Evolutionary conservation across 345 rosid species (phyloP), one percentile per base, ranked within the genome.

Genomic region (Hibiscus tridactylites): DNA sequence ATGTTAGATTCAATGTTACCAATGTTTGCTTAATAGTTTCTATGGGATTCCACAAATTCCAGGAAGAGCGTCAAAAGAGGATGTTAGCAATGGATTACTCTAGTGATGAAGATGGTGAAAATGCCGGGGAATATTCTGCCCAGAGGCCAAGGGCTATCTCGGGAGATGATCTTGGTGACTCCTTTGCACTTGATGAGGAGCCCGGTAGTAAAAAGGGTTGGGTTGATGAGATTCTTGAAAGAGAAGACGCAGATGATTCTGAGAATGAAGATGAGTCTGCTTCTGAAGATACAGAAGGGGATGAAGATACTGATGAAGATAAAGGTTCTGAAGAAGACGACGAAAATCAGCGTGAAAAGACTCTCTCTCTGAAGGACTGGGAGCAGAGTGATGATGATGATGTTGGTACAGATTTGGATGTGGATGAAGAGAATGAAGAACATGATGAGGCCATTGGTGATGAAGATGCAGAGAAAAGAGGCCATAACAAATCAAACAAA

Each of bases 91-190:
- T 75, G 67, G 91, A 87, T 78, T 95, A 87, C 47, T 76, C 88
- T 13, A 89, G 92, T 64, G 97, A 92, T 56, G 96, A 80, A 64
- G 97, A 95, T 62, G 84, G 84, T 68, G 90, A 86, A 75, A 84
- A 79, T 74, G 76, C 11, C 58, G 87, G 82, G 56, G 84, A 75
- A 79, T 64, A 79, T 39, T 76, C 77, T 29, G 29, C 66, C 65
- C 80, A 78, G 80, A 80, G 70, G 82, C 75, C 60, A 59, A 84
- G 78, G 66, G 66, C 86, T 24, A 61, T 82, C 71, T 92, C 96
- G 58, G 97, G 97, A 8, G 98, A 92, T 80, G 97, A 90, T 83
- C 97, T 89, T 71, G 97, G 97, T 71, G 98, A 90, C 82, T 90
- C 94, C 26, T 95, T 95, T 71, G 76, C 91, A 17, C 70, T 83